Percentiles rank a stretch among this genome's conserved stretches.
phyloP scores from a whole-genome alignment of 441 rosid genomes.

The Jatropha multifida region DNA sequence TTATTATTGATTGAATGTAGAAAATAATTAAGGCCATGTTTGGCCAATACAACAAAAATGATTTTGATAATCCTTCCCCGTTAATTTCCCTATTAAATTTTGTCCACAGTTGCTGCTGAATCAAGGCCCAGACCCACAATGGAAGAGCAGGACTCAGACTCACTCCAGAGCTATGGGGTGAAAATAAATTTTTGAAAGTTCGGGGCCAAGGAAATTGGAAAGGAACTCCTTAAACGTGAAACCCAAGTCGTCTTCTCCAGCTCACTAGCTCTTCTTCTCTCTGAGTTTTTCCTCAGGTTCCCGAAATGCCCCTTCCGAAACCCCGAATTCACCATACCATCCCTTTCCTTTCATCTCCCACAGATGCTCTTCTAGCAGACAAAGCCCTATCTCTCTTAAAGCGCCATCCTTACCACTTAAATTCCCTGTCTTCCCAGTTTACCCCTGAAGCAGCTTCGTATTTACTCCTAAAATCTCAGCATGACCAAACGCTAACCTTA shows the following conservation, averaged over 20 bases:
- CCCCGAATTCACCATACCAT: slow-evolving; percentile 41
- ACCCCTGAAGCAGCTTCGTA: slow-evolving; percentile 67
- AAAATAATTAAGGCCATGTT: too few species aligned
- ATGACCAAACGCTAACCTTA: slow-evolving; percentile 49
- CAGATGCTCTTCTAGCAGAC: slow-evolving; percentile 51
- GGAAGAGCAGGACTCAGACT: too few species aligned
- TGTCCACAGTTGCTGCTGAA: too few species aligned
- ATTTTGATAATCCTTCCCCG: too few species aligned
- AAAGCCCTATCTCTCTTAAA: slow-evolving; percentile 58
- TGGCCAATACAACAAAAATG: too few species aligned
- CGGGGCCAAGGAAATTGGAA: too few species aligned
- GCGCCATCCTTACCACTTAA: slow-evolving; percentile 65
- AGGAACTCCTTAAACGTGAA: too few species aligned
- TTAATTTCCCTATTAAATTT: too few species aligned
- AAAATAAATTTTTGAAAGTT: too few species aligned
- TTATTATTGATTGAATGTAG: too few species aligned
- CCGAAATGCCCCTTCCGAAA: slow-evolving; percentile 43
- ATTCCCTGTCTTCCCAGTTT: slow-evolving; percentile 47
- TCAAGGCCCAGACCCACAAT: too few species aligned
- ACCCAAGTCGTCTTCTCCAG: neutral
- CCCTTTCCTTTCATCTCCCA: slow-evolving; percentile 36
- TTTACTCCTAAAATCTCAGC: slow-evolving; percentile 60
- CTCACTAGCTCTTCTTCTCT: neutral
- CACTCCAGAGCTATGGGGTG: too few species aligned
- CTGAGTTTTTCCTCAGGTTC: neutral